Conservation (phyloP, 2,329 filamentous ascomycete genomes). For the Pyricularia sp. region DNA sequence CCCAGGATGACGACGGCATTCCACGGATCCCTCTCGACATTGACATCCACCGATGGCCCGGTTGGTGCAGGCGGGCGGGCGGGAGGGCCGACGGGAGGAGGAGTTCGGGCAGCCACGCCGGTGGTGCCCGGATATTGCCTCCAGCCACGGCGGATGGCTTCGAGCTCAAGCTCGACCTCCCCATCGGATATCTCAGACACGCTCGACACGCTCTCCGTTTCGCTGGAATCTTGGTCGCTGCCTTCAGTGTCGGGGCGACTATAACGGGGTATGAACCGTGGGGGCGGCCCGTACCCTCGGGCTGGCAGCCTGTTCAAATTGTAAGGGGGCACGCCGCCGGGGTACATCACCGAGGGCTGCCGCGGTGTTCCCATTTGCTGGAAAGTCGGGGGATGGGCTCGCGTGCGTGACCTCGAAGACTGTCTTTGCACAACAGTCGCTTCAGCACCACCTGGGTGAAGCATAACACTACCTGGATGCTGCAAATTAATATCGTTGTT, state of each 20-base stretch:
- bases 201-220: slow-evolving; percentile 14
- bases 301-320: not conserved
- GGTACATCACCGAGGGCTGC: not conserved
- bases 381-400: not conserved
- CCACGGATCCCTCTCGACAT: slow-evolving; percentile 46
- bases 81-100: not conserved
- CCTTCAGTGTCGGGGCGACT: not conserved
- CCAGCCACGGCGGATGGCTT: slow-evolving; percentile 5
- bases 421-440: not conserved
- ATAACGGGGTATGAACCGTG: not conserved
- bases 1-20: slow-evolving; percentile 53
- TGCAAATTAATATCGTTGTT: not conserved
- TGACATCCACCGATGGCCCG: slow-evolving; percentile 25
- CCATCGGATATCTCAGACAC: slow-evolving; percentile 15
- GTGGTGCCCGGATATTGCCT: not conserved
- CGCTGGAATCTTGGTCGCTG: slow-evolving; percentile 8
- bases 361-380: not conserved
- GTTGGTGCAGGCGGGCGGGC: not conserved
- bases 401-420: not conserved
- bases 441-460: not conserved
- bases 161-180: slow-evolving; percentile 17
- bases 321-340: not conserved
- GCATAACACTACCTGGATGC: not conserved
- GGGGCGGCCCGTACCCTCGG: not conserved
- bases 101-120: not conserved